Percentiles rank a stretch among this genome's conserved stretches.
Evolutionary conservation across 495 filamentous ascomycete species (phyloP).

Genomic region (Podospora sp.): DNA sequence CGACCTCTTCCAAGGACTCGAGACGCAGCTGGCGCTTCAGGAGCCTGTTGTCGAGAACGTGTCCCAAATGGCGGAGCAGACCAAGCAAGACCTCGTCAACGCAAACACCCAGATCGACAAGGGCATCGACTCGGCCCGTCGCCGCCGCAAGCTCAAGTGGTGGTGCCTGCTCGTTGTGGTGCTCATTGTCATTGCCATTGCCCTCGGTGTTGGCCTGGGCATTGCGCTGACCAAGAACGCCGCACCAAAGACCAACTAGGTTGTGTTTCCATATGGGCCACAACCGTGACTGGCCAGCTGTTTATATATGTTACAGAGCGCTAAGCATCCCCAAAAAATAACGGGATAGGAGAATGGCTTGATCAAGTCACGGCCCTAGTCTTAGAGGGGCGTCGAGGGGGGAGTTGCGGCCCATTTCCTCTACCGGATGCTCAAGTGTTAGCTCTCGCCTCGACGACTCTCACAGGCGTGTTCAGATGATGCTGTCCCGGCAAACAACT

Average conservation of each 20-base stretch:
- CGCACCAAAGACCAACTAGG: slow-evolving; percentile 13
- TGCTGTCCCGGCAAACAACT: neutral
- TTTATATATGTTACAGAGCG: neutral
- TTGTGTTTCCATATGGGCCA: neutral
- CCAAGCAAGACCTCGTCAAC: slow-evolving; percentile 58
- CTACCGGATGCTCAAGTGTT: neutral
- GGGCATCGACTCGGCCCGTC: slow-evolving; percentile 59
- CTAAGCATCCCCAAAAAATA: neutral
- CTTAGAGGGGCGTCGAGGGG: neutral
- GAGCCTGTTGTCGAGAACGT: slow-evolving; percentile 57
- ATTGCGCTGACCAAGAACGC: slow-evolving; percentile 28
- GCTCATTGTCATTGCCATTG: slow-evolving; percentile 57
- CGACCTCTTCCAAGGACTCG: slow-evolving; percentile 67
- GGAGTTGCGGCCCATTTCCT: neutral
- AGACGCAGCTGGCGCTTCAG: slow-evolving; percentile 65
- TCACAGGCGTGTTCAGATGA: neutral
- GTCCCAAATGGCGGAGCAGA: slow-evolving; percentile 59
- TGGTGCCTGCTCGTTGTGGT: slow-evolving; percentile 64
- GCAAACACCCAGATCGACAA: slow-evolving; percentile 64
- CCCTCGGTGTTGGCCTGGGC: slow-evolving; percentile 49
- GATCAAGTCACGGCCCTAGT: neutral
- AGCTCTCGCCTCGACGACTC: neutral
- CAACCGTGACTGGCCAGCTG: neutral
- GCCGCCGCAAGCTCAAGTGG: slow-evolving; percentile 70
- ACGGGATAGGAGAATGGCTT: neutral